Base-by-base conservation (phyloP, 768 basidiomycete species). In the Sistotremastrum suecicum region DNA sequence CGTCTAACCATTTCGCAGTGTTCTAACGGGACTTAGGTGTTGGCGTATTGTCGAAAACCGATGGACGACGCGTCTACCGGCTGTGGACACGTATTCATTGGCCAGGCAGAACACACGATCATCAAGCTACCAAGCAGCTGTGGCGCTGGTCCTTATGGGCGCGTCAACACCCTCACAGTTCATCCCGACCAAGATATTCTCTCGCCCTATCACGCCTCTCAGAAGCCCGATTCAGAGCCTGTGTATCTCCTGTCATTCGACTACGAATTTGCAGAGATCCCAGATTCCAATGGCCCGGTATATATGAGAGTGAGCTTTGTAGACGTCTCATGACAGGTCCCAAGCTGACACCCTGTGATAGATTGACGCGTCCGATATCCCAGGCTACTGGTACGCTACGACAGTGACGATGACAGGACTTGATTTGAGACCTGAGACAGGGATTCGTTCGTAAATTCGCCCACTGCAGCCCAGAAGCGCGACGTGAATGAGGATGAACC, bases 21-120 rank as follows among this genome's bases (percentile, higher is more conserved):
- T 43, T 34, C 9, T 29, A 34, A 6, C 20, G 20, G 1, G 8
- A 9, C 29, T 34, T 36, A 47, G 40, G 45, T 47, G 32, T n/a
- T 47, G 10, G 45, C 45, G 12, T 47, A 45, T 38, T 47, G 45
- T 34, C 42, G 39, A n/a, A 47, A 47, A 38, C 7, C 11, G n/a
- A 42, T 43, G 7, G 32, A 9, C 40, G 40, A 41, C 32, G 40
- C 28, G 33, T n/a, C 11, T 20, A 40, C 45, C 7, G 11, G 20
- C 7, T 47, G 45, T 38, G 28, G 35, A 10, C 45, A 47, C 29
- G 45, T 47, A 11, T 42, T 47, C 38, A 41, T 45, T 10, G 45
- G 45, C 12, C n/a, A 12, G 9, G 45, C 45, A 5, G 45, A 43
- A 34, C 10, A 47, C 35, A 47, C 45, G 4, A 47, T 47, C 45